A percentile compares a stretch with the other conserved stretches of the same genome.
These are phyloP conservation scores for Knoxia roxburghii DNA, from an alignment of 257 asterid species.

Conservation along the genomic window DNA sequence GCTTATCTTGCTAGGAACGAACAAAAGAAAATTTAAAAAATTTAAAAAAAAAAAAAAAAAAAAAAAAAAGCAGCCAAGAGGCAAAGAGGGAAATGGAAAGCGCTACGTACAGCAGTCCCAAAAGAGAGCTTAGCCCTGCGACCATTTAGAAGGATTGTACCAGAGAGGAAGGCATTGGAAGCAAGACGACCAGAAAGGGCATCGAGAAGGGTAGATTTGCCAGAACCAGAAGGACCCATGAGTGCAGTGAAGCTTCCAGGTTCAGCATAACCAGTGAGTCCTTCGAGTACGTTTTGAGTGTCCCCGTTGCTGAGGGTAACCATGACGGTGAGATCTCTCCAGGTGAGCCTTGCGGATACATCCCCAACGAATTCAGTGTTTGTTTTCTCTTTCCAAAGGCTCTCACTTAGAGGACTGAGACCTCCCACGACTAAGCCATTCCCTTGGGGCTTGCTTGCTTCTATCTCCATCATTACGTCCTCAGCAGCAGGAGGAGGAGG, in stretches of 20 bases:
- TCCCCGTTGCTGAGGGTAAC: conserved; percentile 75
- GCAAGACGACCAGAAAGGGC: conserved; percentile 91
- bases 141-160: conserved; percentile 76
- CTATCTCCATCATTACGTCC: conserved; percentile 90
- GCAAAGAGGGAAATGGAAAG: background rate
- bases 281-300: conserved; percentile 72
- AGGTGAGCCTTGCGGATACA: conserved; percentile 79
- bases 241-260: conserved; percentile 92
- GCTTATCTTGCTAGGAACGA: background rate
- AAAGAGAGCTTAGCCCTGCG: conserved; percentile 81
- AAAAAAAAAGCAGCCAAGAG: too few species aligned
- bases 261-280: conserved; percentile 79
- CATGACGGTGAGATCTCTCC: conserved; percentile 85
- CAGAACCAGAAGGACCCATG: conserved; percentile 99
- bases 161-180: conserved; percentile 82
- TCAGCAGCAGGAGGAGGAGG: conserved; percentile 26
- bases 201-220: conserved; percentile 84
- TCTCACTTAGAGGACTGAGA: conserved; percentile 88
- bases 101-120: conserved; percentile 90
- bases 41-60: background rate
- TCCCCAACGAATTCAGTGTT: conserved; percentile 75
- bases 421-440: conserved; percentile 74
- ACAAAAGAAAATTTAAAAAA: too few species aligned
- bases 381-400: conserved; percentile 86
- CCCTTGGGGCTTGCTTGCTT: conserved; percentile 64